phyloP scores from a whole-genome alignment of 768 basidiomycete species.

The Pleurotus giganteus region DNA sequence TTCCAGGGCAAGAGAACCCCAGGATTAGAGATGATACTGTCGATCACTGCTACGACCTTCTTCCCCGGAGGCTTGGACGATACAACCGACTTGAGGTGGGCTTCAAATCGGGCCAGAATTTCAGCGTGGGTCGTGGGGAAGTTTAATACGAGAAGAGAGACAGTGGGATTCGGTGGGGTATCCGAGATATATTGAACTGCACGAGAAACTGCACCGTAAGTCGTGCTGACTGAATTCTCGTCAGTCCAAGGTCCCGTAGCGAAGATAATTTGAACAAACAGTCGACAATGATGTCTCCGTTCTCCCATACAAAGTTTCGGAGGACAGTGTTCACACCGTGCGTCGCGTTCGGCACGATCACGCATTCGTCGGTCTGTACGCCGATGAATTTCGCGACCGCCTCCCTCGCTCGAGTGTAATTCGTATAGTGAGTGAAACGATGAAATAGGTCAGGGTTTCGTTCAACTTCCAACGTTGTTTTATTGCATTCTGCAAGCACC shows the following conservation, averaged over 20 bases:
- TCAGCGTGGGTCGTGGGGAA: conserved; percentile 49
- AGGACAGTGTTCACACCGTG: conserved; percentile 60
- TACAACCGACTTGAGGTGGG: conserved; percentile 14
- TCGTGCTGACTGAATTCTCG: conserved; percentile 19
- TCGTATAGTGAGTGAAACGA: conserved; percentile 25
- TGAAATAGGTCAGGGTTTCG: conserved; percentile 51
- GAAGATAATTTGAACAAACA: conserved; percentile 32
- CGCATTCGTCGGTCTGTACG: conserved; percentile 40
- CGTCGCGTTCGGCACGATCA: conserved; percentile 54
- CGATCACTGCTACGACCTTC: conserved; percentile 67
- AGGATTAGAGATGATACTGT: conserved; percentile 63
- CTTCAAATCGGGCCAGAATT: conserved; percentile 33
- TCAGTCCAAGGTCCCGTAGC: not conserved
- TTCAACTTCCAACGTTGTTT: conserved; percentile 36
- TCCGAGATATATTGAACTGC: conserved; percentile 55
- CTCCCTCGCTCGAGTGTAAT: conserved; percentile 35
- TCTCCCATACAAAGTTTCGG: conserved; percentile 57
- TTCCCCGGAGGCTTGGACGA: conserved; percentile 11
- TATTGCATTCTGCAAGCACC: conserved; percentile 38
- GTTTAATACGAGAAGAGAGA: conserved; percentile 41
- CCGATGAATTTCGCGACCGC: conserved; percentile 51
- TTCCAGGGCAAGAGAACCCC: conserved; percentile 76
- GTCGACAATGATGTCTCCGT: conserved; percentile 58
- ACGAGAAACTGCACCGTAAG: conserved; percentile 50
- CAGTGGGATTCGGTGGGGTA: conserved; percentile 41